These are phyloP conservation scores for Colletotrichum costaricense DNA, from an alignment of 2,329 filamentous ascomycete species.

Conservation along the genomic window DNA sequence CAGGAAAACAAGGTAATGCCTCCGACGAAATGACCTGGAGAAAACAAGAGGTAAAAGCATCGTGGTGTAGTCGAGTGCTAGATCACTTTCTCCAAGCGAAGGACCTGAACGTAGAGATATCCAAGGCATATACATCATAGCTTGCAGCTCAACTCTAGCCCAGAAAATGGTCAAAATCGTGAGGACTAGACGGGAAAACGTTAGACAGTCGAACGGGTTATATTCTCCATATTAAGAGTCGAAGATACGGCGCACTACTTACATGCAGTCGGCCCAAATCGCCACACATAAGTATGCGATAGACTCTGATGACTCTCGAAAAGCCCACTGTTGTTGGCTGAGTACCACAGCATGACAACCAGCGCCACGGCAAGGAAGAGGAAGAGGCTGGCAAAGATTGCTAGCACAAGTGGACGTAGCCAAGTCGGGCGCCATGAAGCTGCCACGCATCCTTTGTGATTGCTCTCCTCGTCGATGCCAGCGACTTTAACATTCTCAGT, in stretches of 20 bases:
- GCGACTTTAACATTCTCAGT: not conserved
- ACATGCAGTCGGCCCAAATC: conserved; percentile 17
- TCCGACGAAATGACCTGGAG: not conserved
- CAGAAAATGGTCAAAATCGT: conserved; percentile 5
- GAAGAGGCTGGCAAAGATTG: conserved; percentile 9
- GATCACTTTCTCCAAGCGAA: not conserved
- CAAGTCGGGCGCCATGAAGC: conserved; percentile 14
- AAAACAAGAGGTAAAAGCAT: not conserved
- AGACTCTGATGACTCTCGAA: conserved; percentile 1
- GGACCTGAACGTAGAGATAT: not conserved
- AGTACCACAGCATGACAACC: conserved; percentile 10
- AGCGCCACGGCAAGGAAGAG: not conserved
- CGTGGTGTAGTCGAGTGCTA: conserved; percentile 10
- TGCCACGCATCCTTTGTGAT: too few species aligned
- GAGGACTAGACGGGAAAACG: not conserved
- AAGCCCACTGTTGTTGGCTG: not conserved
- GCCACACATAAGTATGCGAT: conserved; percentile 14
- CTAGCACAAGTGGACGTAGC: conserved; percentile 7
- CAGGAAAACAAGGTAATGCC: conserved; percentile 3
- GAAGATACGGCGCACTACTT: not conserved
- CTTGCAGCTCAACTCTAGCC: conserved; percentile 20
- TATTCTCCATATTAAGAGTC: too few species aligned
- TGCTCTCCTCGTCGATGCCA: not conserved
- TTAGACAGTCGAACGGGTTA: not conserved
- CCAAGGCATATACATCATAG: conserved; percentile 25